Evolutionary conservation across 2,329 filamentous ascomycete species (phyloP).

Genomic region (Thielaviopsis musarum): DNA sequence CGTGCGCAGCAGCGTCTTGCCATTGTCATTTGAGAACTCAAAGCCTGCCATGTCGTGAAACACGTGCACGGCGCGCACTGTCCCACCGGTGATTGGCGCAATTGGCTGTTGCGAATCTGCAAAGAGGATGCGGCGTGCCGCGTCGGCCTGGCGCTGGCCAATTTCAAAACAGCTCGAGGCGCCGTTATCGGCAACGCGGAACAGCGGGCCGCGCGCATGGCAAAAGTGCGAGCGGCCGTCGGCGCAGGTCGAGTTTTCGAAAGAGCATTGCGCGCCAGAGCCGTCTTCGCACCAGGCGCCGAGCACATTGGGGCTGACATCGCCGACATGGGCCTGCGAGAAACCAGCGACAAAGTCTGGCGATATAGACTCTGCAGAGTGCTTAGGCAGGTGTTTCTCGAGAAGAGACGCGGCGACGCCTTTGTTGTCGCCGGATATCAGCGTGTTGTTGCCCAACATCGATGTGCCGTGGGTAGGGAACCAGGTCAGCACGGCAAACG

Average conservation of each 20-base stretch:
- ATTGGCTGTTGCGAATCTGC: background rate
- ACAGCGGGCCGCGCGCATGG: conserved; percentile 57
- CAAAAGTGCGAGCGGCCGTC: conserved; percentile 53
- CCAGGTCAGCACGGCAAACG: conserved; percentile 72
- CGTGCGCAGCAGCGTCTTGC: conserved; percentile 45
- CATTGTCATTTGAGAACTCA: conserved; percentile 57
- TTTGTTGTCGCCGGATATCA: conserved; percentile 84
- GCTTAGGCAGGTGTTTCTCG: conserved; percentile 45
- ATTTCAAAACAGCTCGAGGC: conserved; percentile 62
- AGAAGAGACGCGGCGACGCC: conserved; percentile 74
- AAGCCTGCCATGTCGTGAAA: conserved; percentile 70
- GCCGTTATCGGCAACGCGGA: conserved; percentile 50
- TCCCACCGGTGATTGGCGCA: conserved; percentile 34
- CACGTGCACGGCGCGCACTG: conserved; percentile 68
- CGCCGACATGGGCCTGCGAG: conserved; percentile 79
- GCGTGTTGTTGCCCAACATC: conserved; percentile 75
- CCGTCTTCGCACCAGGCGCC: conserved; percentile 86
- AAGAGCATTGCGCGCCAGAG: conserved; percentile 51
- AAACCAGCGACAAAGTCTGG: conserved; percentile 75
- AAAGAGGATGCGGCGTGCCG: conserved; percentile 26
- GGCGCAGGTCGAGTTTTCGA: conserved; percentile 66
- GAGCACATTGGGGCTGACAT: conserved; percentile 75
- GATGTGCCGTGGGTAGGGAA: conserved; percentile 85
- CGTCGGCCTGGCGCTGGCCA: conserved; percentile 51
- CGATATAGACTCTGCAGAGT: conserved; percentile 32